Conservation (phyloP, 768 basidiomycete genomes). For the Leccinum subtestaceum region DNA sequence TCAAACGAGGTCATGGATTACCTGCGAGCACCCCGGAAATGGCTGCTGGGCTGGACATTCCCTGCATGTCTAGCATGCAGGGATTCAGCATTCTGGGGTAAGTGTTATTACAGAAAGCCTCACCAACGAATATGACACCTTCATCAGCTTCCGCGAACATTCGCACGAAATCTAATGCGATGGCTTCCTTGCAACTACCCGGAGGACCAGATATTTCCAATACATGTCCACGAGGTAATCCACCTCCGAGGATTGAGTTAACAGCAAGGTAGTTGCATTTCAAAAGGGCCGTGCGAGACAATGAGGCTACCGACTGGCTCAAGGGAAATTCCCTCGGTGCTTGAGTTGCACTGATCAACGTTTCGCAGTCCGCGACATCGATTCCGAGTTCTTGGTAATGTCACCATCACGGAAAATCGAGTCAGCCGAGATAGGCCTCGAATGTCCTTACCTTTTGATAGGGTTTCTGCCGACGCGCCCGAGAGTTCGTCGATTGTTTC, state of each 20-base stretch:
- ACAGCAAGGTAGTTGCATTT: slow-evolving; percentile 42
- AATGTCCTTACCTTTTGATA: slow-evolving; percentile 47
- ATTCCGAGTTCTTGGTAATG: slow-evolving; percentile 48
- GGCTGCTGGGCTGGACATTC: slow-evolving; percentile 40
- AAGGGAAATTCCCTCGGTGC: slow-evolving; percentile 32
- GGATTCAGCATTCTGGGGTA: slow-evolving; percentile 3
- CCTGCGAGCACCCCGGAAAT: slow-evolving; percentile 32
- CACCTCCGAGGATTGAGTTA: slow-evolving; percentile 61
- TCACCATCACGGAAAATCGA: not conserved
- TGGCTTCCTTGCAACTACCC: slow-evolving; percentile 59
- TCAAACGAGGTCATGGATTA: slow-evolving; percentile 17
- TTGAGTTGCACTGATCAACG: slow-evolving; percentile 43
- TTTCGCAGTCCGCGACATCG: slow-evolving; percentile 43
- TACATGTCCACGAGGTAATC: slow-evolving; percentile 57
- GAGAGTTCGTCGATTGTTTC: slow-evolving; percentile 54
- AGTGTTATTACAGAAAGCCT: slow-evolving; percentile 8
- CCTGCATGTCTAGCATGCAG: slow-evolving; percentile 44
- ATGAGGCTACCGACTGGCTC: slow-evolving; percentile 58
- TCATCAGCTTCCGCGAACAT: slow-evolving; percentile 47
- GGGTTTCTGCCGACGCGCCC: slow-evolving; percentile 39
- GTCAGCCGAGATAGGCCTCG: not conserved
- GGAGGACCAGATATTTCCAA: slow-evolving; percentile 78
- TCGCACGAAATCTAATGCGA: slow-evolving; percentile 50
- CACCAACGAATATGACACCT: slow-evolving; percentile 67
- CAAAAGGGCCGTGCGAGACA: slow-evolving; percentile 23